A percentile compares a stretch with the other conserved stretches of the same genome.
Conservation (phyloP, 139 green algal genomes). For the Diplosphaera chodatii region DNA sequence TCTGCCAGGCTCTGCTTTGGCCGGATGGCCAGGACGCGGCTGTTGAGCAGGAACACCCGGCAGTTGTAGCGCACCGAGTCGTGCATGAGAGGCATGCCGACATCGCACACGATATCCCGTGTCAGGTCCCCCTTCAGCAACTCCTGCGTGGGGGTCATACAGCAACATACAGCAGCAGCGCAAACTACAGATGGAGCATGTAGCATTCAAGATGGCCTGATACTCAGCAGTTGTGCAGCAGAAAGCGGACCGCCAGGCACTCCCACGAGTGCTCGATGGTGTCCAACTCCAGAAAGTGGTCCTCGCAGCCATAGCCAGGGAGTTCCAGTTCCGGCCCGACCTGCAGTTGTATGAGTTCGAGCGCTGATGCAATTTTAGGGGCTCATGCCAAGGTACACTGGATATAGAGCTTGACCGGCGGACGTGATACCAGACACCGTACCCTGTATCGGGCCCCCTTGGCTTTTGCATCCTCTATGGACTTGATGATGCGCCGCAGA, state of each 20-base stretch:
- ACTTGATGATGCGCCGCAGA: constrained; percentile 64
- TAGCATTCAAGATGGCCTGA: too few relatives aligned
- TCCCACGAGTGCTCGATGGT: constrained; percentile 90
- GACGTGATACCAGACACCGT: background rate
- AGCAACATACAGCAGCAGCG: too few relatives aligned
- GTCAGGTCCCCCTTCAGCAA: constrained; percentile 59
- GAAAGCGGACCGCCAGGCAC: constrained; percentile 38
- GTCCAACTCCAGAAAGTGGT: constrained; percentile 94
- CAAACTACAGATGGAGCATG: too few relatives aligned
- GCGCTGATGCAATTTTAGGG: too few relatives aligned
- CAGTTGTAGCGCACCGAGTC: constrained; percentile 87
- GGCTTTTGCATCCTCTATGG: constrained; percentile 63
- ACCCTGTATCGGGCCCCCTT: constrained; percentile 74
- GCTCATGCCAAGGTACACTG: too few relatives aligned
- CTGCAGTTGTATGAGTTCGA: too few relatives aligned
- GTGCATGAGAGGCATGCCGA: constrained; percentile 92
- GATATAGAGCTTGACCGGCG: too few relatives aligned
- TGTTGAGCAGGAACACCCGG: constrained; percentile 75
- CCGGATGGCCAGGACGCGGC: constrained; percentile 80
- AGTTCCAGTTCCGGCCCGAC: constrained; percentile 94
- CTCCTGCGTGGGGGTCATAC: constrained; percentile 22
- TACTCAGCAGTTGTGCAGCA: too few relatives aligned
- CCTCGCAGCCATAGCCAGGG: constrained; percentile 96
- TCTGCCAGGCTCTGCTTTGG: constrained; percentile 92
- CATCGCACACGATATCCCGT: constrained; percentile 76